phyloP scores from a whole-genome alignment of 2,329 filamentous ascomycete species.

The Trichophyton verrucosum region DNA sequence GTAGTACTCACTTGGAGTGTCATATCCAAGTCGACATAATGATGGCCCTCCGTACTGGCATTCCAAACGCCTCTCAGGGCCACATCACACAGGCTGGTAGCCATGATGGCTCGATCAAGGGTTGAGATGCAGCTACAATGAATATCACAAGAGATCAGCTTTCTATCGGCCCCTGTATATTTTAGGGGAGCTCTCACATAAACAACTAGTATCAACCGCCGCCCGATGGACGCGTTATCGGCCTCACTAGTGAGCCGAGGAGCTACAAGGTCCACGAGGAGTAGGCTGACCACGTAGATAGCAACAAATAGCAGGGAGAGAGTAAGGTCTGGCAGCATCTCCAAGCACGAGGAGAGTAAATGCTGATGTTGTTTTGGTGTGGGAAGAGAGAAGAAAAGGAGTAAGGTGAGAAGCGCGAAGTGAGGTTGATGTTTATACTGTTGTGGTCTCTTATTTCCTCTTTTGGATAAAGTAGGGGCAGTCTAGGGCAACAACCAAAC shows the following conservation, averaged over 20 bases:
- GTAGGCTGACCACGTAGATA: not conserved
- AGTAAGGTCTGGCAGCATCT: not conserved
- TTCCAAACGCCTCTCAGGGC: not conserved
- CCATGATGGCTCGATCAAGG: not conserved
- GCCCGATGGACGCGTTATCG: not conserved
- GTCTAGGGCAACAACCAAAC: not conserved
- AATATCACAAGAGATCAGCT: not conserved
- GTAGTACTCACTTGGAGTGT: not conserved
- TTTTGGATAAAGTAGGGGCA: not conserved
- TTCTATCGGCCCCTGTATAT: too few relatives aligned
- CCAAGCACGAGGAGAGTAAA: not conserved
- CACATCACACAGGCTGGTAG: not conserved
- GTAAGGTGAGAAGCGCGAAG: not conserved
- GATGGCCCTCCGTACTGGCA: not conserved
- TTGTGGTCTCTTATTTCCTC: not conserved
- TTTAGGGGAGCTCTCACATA: not conserved
- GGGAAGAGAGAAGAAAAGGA: not conserved
- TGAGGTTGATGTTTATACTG: not conserved
- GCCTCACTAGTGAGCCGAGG: not conserved
- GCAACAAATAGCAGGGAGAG: not conserved
- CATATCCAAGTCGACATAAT: constrained; percentile 1
- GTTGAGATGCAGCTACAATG: not conserved
- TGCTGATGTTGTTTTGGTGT: not conserved
- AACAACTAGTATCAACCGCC: not conserved
- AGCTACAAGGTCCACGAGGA: not conserved